phyloP scores from a whole-genome alignment of 2,329 filamentous ascomycete genomes.

The Fusarium coicis region DNA sequence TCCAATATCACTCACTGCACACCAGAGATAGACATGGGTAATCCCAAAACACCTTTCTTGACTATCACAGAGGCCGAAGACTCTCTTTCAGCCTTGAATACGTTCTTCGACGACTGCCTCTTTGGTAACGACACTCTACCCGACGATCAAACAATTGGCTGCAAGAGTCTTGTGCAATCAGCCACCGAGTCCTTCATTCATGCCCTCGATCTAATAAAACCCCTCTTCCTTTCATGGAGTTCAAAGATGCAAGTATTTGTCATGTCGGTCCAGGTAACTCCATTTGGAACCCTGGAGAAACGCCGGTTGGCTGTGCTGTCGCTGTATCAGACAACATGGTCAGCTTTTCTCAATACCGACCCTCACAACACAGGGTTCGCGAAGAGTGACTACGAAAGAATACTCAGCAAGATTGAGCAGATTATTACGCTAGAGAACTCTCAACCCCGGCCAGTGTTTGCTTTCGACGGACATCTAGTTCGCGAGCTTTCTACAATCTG shows the following conservation, averaged over 20 bases:
- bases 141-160: background rate
- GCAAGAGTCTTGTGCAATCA: background rate
- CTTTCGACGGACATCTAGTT: constrained; percentile 29
- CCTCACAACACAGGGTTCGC: background rate
- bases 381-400: background rate
- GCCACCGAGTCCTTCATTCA: background rate
- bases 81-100: background rate
- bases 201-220: background rate
- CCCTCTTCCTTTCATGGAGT: background rate
- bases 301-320: background rate
- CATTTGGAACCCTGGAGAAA: background rate
- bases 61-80: constrained; percentile 10
- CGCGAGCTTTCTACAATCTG: constrained; percentile 25
- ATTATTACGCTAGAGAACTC: constrained; percentile 1
- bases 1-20: constrained; percentile 19
- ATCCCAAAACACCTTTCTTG: constrained; percentile 17
- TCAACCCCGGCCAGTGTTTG: constrained; percentile 12
- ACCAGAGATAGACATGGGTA: background rate
- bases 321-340: constrained; percentile 7
- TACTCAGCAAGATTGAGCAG: constrained; percentile 15
- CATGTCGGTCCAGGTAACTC: background rate
- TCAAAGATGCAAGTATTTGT: background rate
- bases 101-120: background rate
- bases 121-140: background rate
- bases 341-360: background rate